Evolutionary conservation across 2,329 filamentous ascomycete genomes (phyloP), one percentile per base, ranked within the genome.

Genomic region (Hypocreales sp.): DNA sequence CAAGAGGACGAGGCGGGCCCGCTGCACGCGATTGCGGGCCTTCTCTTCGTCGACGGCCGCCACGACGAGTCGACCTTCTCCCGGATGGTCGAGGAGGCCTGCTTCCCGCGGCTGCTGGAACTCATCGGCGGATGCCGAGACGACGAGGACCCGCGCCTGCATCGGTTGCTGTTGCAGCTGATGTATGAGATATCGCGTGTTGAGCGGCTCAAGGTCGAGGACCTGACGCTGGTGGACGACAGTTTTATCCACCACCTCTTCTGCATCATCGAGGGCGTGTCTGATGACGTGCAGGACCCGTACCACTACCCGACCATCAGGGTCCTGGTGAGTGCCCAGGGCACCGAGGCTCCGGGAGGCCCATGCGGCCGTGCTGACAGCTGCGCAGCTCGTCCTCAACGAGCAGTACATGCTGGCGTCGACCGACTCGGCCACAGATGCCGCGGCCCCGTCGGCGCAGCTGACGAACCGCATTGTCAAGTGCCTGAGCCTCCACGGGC

Each of bases 141-240:
- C 20, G 61, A 76, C 21, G 61, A 72, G 24, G 78, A 86, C 45
- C 64, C 70, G 15, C 65, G 71, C 28, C 60, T 95, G 34, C 82
- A 94, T 54, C 72, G 79, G 20, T 57, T 90, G 35, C 60, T 95
- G 28, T 63, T 98, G 42, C 80, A 94, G 51, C 59, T 98, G 31
- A 67, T 94, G 47, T 98, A 93, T 54, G 90, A 95, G 59, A 94
- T 94, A 79, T 86, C 83, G 24, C 71, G 92, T 34, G 83, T 95
- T 48, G 84, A 95, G 52, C 70, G 75, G 35, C 58, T 98, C 33
- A 75, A 69, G 29, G 57, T 67, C 34, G 72, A 82, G 38, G 87
- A 98, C 47, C 56, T 98, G 37, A 43, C 69, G 55, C 81, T 70
- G 31, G 79, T 78, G 17, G 67, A 77, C 38, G 90, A 98, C 46